Percentiles rank a stretch among this genome's conserved stretches.
Evolutionary conservation across 805 yeast genomes (phyloP).

Genomic region (Maudiozyma turicensis): DNA sequence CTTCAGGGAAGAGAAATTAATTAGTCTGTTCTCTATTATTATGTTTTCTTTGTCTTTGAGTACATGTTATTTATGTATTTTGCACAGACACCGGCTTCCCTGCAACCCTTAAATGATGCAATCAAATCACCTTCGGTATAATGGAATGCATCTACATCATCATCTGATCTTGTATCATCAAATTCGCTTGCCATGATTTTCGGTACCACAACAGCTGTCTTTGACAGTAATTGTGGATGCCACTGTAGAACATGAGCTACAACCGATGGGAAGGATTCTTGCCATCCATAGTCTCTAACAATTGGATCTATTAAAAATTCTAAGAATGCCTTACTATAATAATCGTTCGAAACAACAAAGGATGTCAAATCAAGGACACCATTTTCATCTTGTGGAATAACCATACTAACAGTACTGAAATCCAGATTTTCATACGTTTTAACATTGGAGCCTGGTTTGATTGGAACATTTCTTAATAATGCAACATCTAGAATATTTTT

Average conservation of each 20-base stretch:
- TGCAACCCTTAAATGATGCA: constrained; percentile 52
- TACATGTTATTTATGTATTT: constrained; percentile 26
- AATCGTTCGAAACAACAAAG: constrained; percentile 59
- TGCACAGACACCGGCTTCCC: constrained; percentile 42
- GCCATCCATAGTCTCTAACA: constrained; percentile 49
- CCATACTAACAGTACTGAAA: constrained; percentile 45
- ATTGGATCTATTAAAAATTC: constrained; percentile 74
- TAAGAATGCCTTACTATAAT: constrained; percentile 55
- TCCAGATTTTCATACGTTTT: constrained; percentile 53
- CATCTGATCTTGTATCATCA: constrained; percentile 23
- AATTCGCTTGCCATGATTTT: constrained; percentile 44
- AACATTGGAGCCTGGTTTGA: constrained; percentile 33
- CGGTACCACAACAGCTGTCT: constrained; percentile 62
- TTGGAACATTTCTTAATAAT: constrained; percentile 60
- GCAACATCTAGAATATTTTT: constrained; percentile 54
- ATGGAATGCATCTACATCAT: constrained; percentile 34
- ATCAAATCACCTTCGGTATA: constrained; percentile 61
- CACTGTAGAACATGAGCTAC: constrained; percentile 86
- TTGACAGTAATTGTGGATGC: constrained; percentile 78
- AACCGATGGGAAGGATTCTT: constrained; percentile 36
- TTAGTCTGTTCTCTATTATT: not conserved
- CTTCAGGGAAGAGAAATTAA: no score
- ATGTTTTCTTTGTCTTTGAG: constrained; percentile 9
- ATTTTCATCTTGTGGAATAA: constrained; percentile 57
- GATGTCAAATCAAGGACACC: constrained; percentile 57